phyloP scores from a whole-genome alignment of 2,329 filamentous ascomycete species.

The Aspergillus amoenus region DNA sequence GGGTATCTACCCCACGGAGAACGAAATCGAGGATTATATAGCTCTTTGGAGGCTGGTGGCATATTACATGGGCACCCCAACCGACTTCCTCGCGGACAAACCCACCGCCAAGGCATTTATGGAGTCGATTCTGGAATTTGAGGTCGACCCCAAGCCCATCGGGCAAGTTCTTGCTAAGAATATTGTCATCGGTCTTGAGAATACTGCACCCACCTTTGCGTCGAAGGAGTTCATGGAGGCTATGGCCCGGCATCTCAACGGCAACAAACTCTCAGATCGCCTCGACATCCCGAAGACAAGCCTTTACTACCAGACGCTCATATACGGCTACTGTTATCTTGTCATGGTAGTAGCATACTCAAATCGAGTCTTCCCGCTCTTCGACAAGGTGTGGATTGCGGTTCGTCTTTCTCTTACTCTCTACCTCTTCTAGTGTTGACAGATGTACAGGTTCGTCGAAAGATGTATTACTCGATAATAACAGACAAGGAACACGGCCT shows the following conservation, averaged over 20 bases:
- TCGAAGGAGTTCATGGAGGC: slow-evolving; percentile 68
- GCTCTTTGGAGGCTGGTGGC: slow-evolving; percentile 75
- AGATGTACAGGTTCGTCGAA: slow-evolving; percentile 40
- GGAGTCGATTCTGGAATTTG: slow-evolving; percentile 66
- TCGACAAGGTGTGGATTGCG: slow-evolving; percentile 55
- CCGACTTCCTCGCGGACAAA: slow-evolving; percentile 58
- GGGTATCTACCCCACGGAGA: slow-evolving; percentile 63
- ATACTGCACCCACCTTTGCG: slow-evolving; percentile 64
- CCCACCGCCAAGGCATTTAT: slow-evolving; percentile 60
- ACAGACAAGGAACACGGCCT: slow-evolving; percentile 66
- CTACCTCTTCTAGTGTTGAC: not conserved
- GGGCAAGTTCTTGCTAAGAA: slow-evolving; percentile 70
- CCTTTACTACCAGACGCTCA: slow-evolving; percentile 59
- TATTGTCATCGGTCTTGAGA: slow-evolving; percentile 67
- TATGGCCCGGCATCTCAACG: slow-evolving; percentile 69
- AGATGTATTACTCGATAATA: slow-evolving; percentile 59
- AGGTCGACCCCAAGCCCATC: slow-evolving; percentile 64
- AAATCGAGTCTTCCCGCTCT: slow-evolving; percentile 49
- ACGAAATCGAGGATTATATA: slow-evolving; percentile 68
- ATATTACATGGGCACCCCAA: slow-evolving; percentile 68
- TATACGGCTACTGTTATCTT: slow-evolving; percentile 66
- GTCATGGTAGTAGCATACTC: slow-evolving; percentile 53
- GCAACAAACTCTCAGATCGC: slow-evolving; percentile 59
- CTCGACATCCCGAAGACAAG: slow-evolving; percentile 60
- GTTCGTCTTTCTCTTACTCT: slow-evolving; percentile 26